Base-by-base conservation (phyloP, 1,284 basidiomycete genomes). In the Cutaneotrichosporon arboriforme region DNA sequence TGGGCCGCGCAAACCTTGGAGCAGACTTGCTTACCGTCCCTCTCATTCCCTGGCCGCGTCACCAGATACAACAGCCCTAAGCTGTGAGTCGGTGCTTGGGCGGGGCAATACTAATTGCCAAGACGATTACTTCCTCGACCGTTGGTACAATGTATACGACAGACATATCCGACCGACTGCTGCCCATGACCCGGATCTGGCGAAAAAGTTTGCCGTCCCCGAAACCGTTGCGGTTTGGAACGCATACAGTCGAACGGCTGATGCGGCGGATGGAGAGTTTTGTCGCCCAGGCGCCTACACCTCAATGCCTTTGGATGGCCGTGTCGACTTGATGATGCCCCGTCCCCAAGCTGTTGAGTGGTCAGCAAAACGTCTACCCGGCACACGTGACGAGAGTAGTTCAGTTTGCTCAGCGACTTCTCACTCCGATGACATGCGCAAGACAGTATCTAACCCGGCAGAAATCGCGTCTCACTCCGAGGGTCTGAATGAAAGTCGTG, bases 1-100 rank as follows among this genome's bases (percentile, higher is more conserved):
- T 63, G 94, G 94, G 4, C 80, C 83, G 15, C 82, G 88, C 72
- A 98, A 98, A 75, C 94, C 94, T 10, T 98, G 94, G 94, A 80
- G 81, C 39, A 81, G 82, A 18, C 79, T 90, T 46, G 72, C 81
- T 35, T 82, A 78, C 70, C 84, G 88, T 34, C 78, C 83, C 4
- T 67, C 74, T 55, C 60, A 50, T 54, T 58, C 26, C 5, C 5
- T 7, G 10, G 5, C 26, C 26, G 26, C 26, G 10, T 10, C 26
- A 31, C 5, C 4, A 8, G n/a, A 14, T 54, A 62, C 58, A 7
- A 42, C 59, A 54, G 58, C 64, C 42, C 70, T 70, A 58, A 72
- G 69, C 59, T 76, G 73, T 75, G 46, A 67, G 70, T 62, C 22
- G 4, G 13, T 15, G 22, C 26, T 31, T n/a, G n/a, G n/a, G n/a